Evolutionary conservation across 2,329 filamentous ascomycete species (phyloP).

Genomic region (Stachybotrys chartarum): DNA sequence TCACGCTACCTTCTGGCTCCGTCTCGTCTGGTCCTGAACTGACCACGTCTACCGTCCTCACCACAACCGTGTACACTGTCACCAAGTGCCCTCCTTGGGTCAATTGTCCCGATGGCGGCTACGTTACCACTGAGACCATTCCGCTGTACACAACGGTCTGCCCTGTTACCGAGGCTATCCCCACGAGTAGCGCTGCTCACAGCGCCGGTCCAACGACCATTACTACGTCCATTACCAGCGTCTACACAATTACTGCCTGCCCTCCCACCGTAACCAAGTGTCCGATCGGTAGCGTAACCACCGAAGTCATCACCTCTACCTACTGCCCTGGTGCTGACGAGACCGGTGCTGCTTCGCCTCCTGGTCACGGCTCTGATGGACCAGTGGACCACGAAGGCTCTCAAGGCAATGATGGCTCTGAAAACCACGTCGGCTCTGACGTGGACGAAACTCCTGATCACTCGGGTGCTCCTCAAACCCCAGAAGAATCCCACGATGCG

Average conservation of each 20-base stretch:
- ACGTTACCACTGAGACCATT: slow-evolving; percentile 28
- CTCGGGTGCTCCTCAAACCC: no score
- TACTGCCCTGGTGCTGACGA: slow-evolving; percentile 9
- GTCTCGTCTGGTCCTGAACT: slow-evolving; percentile 2
- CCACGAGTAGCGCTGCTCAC: slow-evolving; percentile 4
- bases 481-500: no score
- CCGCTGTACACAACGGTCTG: slow-evolving; percentile 35
- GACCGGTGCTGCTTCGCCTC: not conserved
- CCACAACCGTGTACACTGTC: slow-evolving; percentile 37
- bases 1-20: not conserved
- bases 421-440: no score
- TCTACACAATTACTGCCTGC: slow-evolving; percentile 12
- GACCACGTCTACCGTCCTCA: slow-evolving; percentile 26
- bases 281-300: slow-evolving; percentile 6
- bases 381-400: not conserved
- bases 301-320: slow-evolving; percentile 9
- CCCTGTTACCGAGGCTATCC: slow-evolving; percentile 16
- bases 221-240: slow-evolving; percentile 7
- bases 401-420: not conserved
- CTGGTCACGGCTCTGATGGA: not conserved
- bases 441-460: no score
- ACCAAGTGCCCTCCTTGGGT: slow-evolving; percentile 39
- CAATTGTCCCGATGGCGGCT: slow-evolving; percentile 22
- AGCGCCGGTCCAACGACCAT: slow-evolving; percentile 7
- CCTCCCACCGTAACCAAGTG: slow-evolving; percentile 8